Percentiles rank a stretch among this genome's conserved stretches.
Conservation (phyloP, 169 alveolate genomes). For the Babesia bovis region DNA sequence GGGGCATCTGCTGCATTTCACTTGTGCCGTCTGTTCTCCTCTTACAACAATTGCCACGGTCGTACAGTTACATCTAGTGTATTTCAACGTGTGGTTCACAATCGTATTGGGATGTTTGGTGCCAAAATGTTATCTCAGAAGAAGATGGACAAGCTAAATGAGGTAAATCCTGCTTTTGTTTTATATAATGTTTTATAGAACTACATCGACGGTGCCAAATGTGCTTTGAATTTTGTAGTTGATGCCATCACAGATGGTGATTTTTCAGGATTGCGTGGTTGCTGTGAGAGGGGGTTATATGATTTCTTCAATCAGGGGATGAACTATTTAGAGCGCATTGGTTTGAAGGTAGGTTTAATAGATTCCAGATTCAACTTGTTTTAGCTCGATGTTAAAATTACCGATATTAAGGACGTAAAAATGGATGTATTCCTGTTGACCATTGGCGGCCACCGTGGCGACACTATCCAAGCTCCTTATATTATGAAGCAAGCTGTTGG, state of each 20-base stretch:
- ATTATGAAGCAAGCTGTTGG: slow-evolving; percentile 33
- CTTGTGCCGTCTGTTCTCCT: slow-evolving; percentile 39
- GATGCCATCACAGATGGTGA: slow-evolving; percentile 13
- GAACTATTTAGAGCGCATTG: slow-evolving; percentile 28
- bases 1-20: slow-evolving; percentile 17
- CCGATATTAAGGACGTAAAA: neutral
- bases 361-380: neutral
- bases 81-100: slow-evolving; percentile 29
- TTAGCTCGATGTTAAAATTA: slow-evolving; percentile 15
- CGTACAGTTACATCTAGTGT: slow-evolving; percentile 21
- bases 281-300: slow-evolving; percentile 29
- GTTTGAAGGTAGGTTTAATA: slow-evolving; percentile 18
- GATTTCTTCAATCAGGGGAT: slow-evolving; percentile 20
- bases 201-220: slow-evolving; percentile 22
- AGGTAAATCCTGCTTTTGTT: neutral
- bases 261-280: slow-evolving; percentile 10
- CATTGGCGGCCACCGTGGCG: slow-evolving; percentile 53
- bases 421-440: slow-evolving; percentile 43
- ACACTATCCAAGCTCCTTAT: neutral
- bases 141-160: slow-evolving; percentile 16
- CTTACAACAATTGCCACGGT: slow-evolving; percentile 26
- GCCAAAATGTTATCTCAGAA: slow-evolving; percentile 40
- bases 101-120: slow-evolving; percentile 30
- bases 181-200: neutral
- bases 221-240: slow-evolving; percentile 17